These are phyloP conservation scores for Chaetomium olivaceum DNA, from an alignment of 2,329 filamentous ascomycete genomes.

Conservation along the genomic window DNA sequence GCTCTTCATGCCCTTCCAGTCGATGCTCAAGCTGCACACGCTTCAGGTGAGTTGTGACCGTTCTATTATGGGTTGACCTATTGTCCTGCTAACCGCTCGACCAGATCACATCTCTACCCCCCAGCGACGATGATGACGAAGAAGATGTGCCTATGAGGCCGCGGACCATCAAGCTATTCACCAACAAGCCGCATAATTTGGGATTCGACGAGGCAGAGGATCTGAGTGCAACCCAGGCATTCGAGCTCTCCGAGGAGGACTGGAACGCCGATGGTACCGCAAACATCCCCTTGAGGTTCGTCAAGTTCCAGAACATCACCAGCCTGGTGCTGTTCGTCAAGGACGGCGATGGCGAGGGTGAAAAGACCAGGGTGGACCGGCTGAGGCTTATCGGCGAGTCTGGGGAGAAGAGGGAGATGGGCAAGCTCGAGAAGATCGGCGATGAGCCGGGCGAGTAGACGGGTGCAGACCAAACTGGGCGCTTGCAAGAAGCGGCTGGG, in stretches of 20 bases:
- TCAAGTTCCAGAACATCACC: constrained; percentile 95
- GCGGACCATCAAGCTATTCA: constrained; percentile 79
- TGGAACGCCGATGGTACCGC: constrained; percentile 81
- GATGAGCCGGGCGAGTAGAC: constrained; percentile 55
- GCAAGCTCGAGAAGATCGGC: constrained; percentile 92
- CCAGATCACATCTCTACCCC: constrained; percentile 80
- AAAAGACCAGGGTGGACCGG: constrained; percentile 82
- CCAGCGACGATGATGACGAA: constrained; percentile 59
- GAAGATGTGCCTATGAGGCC: constrained; percentile 80
- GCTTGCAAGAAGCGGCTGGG: neutral
- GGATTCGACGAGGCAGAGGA: constrained; percentile 95
- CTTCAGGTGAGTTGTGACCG: constrained; percentile 54
- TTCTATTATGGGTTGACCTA: too few species aligned
- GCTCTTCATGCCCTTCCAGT: constrained; percentile 87
- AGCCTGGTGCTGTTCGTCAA: constrained; percentile 86
- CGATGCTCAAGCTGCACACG: constrained; percentile 85
- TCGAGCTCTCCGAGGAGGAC: constrained; percentile 72
- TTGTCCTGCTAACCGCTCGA: constrained; percentile 33
- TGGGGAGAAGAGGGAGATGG: constrained; percentile 89
- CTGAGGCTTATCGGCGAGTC: constrained; percentile 81
- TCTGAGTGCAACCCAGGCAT: constrained; percentile 74
- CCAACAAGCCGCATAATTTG: constrained; percentile 84
- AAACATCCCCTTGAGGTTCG: constrained; percentile 75
- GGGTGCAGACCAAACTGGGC: neutral
- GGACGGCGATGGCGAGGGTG: constrained; percentile 77